Evolutionary conservation across 192 early-diverging fungal species (phyloP).

Genomic region (Funneliformis mosseae): DNA sequence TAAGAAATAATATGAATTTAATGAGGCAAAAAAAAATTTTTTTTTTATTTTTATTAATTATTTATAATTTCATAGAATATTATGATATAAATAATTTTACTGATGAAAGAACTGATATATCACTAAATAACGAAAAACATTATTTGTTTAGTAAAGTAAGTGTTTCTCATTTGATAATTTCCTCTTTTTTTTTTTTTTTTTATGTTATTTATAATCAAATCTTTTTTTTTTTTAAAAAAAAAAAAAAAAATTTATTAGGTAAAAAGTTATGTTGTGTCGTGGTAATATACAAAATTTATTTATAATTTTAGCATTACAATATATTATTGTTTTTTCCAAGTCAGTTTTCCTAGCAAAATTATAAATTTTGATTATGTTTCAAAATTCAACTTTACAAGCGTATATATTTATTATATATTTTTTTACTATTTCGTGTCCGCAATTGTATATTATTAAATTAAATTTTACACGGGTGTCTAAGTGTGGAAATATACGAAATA

Average conservation of each 20-base stretch:
- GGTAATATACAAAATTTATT: background rate
- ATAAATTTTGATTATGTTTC: no score
- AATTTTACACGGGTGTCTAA: no score
- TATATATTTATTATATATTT: no score
- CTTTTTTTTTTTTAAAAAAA: background rate
- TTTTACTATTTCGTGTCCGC: no score
- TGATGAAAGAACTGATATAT: background rate
- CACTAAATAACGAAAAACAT: constrained; percentile 9
- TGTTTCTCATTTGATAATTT: background rate
- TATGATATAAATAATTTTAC: constrained; percentile 20
- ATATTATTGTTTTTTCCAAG: no score
- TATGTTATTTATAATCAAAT: background rate
- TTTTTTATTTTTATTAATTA: background rate
- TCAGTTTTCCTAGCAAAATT: no score
- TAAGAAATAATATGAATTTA: background rate
- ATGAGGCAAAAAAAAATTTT: background rate
- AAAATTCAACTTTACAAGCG: no score
- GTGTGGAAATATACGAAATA: no score
- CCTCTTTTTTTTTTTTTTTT: no score
- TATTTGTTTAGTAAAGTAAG: constrained; percentile 31
- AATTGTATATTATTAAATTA: no score
- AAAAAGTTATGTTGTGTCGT: background rate
- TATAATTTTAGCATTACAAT: no score
- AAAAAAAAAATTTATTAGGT: constrained; percentile 1
- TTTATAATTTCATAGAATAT: constrained; percentile 8